Evolutionary conservation across 2,329 filamentous ascomycete species (phyloP).

Genomic region (Aspergillus sp.): DNA sequence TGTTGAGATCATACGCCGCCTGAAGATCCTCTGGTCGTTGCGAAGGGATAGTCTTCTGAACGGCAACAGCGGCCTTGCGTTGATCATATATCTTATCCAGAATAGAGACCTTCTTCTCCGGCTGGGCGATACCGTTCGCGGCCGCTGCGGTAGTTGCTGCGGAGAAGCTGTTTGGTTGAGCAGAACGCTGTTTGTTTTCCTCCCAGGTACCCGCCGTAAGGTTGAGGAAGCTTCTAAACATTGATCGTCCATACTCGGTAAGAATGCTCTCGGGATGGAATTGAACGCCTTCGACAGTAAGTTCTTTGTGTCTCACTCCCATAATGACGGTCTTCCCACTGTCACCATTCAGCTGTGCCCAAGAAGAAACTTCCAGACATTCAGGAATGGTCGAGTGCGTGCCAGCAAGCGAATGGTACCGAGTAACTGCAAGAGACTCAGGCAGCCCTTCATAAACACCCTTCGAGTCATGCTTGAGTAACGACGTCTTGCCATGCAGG

Average conservation of each 20-base stretch:
- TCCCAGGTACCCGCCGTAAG: slow-evolving; percentile 89
- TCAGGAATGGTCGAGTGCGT: slow-evolving; percentile 80
- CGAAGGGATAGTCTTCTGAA: slow-evolving; percentile 79
- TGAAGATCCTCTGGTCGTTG: slow-evolving; percentile 77
- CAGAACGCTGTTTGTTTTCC: slow-evolving; percentile 54
- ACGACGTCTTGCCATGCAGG: slow-evolving; percentile 92
- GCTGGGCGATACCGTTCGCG: slow-evolving; percentile 19
- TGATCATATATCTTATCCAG: slow-evolving; percentile 84
- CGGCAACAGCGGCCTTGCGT: slow-evolving; percentile 65
- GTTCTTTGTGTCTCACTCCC: slow-evolving; percentile 90
- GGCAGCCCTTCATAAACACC: slow-evolving; percentile 82
- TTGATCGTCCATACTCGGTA: slow-evolving; percentile 76
- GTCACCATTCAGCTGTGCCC: slow-evolving; percentile 64
- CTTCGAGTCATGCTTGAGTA: slow-evolving; percentile 78
- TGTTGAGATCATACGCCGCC: slow-evolving; percentile 74
- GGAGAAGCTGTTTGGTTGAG: slow-evolving; percentile 14
- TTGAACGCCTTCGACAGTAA: slow-evolving; percentile 88
- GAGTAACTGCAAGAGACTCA: slow-evolving; percentile 77
- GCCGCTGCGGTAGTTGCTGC: slow-evolving; percentile 10
- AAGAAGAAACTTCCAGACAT: slow-evolving; percentile 82
- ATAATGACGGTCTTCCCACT: slow-evolving; percentile 84
- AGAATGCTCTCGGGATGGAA: slow-evolving; percentile 98
- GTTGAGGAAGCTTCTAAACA: slow-evolving; percentile 86
- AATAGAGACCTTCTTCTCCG: slow-evolving; percentile 69
- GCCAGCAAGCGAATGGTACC: slow-evolving; percentile 93